Conservation (phyloP, 2,329 filamentous ascomycete genomes). For the Shiraia sp. region DNA sequence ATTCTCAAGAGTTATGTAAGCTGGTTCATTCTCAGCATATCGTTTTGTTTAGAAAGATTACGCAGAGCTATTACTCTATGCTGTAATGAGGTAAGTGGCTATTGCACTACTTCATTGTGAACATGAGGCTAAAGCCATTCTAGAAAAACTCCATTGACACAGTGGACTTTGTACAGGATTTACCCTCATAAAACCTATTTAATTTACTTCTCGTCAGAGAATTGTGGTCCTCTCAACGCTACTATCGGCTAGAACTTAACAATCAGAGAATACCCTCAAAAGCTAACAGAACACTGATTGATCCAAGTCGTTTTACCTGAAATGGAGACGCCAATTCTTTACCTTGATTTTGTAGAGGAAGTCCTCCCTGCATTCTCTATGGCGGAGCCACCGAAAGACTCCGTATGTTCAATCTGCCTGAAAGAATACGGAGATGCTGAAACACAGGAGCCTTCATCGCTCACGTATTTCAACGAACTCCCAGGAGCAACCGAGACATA, state of each 20-base stretch:
- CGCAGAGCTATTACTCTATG: too few species aligned
- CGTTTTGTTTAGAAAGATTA: too few species aligned
- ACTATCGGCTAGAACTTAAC: neutral
- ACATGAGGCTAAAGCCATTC: too few species aligned
- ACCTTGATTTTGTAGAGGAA: constrained; percentile 6
- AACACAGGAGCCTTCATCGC: neutral
- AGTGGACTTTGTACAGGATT: too few species aligned
- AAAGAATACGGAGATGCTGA: constrained; percentile 1
- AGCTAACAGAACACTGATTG: neutral
- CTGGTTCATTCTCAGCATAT: too few species aligned
- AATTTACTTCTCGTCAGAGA: too few species aligned
- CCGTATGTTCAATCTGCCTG: constrained; percentile 1
- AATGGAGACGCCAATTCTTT: neutral
- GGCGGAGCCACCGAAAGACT: neutral
- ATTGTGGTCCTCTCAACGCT: too few species aligned
- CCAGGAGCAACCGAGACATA: neutral
- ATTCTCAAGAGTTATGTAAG: too few species aligned
- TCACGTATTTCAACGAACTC: constrained; percentile 2
- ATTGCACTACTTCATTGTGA: too few species aligned
- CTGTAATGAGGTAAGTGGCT: too few species aligned
- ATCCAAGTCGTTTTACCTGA: neutral
- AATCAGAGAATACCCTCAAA: neutral
- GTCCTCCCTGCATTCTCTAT: neutral
- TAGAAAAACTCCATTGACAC: too few species aligned
- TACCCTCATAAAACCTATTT: too few species aligned